Percentiles rank a stretch among this genome's conserved stretches.
These are phyloP conservation scores for Murraya paniculata DNA, from an alignment of 345 rosid genomes.

Conservation along the genomic window DNA sequence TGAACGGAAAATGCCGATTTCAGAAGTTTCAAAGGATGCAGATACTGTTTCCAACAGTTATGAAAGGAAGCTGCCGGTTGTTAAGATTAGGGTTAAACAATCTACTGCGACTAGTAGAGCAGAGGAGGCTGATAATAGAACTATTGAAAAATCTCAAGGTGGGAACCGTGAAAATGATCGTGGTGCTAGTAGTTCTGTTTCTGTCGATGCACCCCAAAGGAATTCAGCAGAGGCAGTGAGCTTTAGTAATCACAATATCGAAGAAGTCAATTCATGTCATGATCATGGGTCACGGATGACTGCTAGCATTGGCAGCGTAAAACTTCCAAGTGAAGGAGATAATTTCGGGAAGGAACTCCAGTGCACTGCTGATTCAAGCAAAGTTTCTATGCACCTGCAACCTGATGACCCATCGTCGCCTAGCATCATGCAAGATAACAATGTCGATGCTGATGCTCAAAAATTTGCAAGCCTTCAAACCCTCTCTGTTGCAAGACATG, in stretches of 20 bases:
- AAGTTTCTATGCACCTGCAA: slow-evolving; percentile 38
- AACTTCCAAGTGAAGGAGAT: slow-evolving; percentile 62
- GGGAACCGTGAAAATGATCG: slow-evolving; percentile 48
- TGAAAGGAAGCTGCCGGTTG: slow-evolving; percentile 54
- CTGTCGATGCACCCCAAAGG: slow-evolving; percentile 93
- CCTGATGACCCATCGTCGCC: slow-evolving; percentile 40
- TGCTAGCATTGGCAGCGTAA: slow-evolving; percentile 93
- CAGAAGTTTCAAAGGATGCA: slow-evolving; percentile 40
- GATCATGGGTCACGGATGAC: slow-evolving; percentile 85
- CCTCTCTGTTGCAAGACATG: slow-evolving; percentile 41
- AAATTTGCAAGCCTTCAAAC: slow-evolving; percentile 67
- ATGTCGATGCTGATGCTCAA: slow-evolving; percentile 43
- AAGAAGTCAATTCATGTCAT: slow-evolving; percentile 88
- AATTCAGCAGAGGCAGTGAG: slow-evolving; percentile 67
- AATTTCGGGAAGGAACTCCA: slow-evolving; percentile 79
- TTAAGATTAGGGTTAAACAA: slow-evolving; percentile 68
- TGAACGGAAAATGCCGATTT: slow-evolving; percentile 13
- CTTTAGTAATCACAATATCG: slow-evolving; percentile 66
- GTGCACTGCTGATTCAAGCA: slow-evolving; percentile 95
- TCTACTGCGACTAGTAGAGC: slow-evolving; percentile 71
- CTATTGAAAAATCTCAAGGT: slow-evolving; percentile 67
- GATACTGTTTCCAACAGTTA: slow-evolving; percentile 54
- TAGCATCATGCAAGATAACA: slow-evolving; percentile 41
- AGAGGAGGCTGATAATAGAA: slow-evolving; percentile 62
- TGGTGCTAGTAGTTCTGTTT: slow-evolving; percentile 73